Base-by-base conservation (phyloP, 2,329 filamentous ascomycete genomes). In the Cucurbitaria berberidis region DNA sequence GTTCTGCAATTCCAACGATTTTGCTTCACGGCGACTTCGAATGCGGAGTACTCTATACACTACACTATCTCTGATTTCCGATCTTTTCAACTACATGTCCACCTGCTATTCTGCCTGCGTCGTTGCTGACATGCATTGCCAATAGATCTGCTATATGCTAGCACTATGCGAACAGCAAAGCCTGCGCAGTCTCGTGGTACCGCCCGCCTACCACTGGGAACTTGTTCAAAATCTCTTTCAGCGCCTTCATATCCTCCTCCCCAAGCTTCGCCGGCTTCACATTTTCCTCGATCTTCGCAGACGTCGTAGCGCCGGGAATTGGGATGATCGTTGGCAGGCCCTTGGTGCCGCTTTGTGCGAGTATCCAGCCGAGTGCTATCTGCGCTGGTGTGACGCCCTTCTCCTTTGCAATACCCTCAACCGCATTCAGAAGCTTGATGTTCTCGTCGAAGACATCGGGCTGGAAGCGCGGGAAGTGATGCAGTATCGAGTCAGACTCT, bases 281-380 rank as follows among this genome's bases (percentile, higher is more conserved):
- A 61, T 90, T 90, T 77, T 89, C 87, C n/a, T 76, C 63, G 10
- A 89, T 79, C 19, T 86, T 78, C 32, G 76, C 79, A 9, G 74
- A 76, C 4, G 79, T 84, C 0, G 83, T 84, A 8, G 87, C 83
- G 2, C 87, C 87, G 0, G 87, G 88, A 55, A 90, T 89, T 5
- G 87, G 86, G 45, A 90, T 82, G 55, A 89, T 82, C 26, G 66
- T 72, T 19, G 82, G 83, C 79, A 83, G 80, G 34, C 82, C 84
- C 5, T 81, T 78, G 30, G 76, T 77, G 45, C 74, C 75, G 36
- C 78, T 81, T 35, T 86, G 74, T 1, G 79, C 73, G 39, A 79
- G 63, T 2, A 85, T 74, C 87, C 88, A 92, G 45, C 80, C 82
- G 48, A 91, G 77, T 13, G 87, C 88, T 24, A 91, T 77, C 74